Evolutionary conservation across 2,329 filamentous ascomycete species (phyloP).

Genomic region (Elsinoe batatas): DNA sequence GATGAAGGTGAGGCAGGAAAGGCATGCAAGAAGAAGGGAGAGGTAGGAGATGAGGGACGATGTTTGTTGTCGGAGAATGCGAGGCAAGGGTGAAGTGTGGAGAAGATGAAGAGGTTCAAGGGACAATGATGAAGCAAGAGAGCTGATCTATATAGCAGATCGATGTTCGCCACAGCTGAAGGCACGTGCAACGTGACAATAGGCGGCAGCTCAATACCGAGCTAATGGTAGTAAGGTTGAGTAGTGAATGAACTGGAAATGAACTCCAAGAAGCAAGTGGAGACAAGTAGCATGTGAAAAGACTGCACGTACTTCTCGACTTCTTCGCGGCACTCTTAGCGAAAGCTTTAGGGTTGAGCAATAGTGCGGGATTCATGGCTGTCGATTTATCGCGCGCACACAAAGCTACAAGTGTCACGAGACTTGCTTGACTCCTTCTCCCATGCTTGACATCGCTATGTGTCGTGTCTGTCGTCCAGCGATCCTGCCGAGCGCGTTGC

Average conservation of each 20-base stretch:
- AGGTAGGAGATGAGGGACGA: no score
- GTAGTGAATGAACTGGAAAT: not conserved
- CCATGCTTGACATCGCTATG: not conserved
- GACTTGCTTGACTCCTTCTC: no score
- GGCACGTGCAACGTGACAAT: no score
- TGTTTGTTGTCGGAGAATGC: not conserved
- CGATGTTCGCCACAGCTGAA: not conserved
- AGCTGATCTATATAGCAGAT: not conserved
- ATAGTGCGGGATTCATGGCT: slow-evolving; percentile 26
- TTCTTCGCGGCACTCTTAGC: slow-evolving; percentile 26
- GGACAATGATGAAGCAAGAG: not conserved
- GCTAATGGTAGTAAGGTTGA: not conserved
- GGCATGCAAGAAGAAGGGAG: no score
- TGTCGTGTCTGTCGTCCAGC: no score
- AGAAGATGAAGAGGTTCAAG: not conserved
- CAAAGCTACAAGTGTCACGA: no score
- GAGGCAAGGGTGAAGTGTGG: not conserved
- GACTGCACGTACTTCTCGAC: not conserved
- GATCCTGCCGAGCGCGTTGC: no score
- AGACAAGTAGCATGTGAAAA: not conserved
- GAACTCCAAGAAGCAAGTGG: not conserved
- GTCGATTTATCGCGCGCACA: not conserved
- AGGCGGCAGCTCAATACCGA: no score
- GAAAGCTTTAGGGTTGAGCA: slow-evolving; percentile 31
- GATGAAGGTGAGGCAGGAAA: no score